Conservation (phyloP, 2,329 filamentous ascomycete genomes). For the Corinectria fuckeliana region DNA sequence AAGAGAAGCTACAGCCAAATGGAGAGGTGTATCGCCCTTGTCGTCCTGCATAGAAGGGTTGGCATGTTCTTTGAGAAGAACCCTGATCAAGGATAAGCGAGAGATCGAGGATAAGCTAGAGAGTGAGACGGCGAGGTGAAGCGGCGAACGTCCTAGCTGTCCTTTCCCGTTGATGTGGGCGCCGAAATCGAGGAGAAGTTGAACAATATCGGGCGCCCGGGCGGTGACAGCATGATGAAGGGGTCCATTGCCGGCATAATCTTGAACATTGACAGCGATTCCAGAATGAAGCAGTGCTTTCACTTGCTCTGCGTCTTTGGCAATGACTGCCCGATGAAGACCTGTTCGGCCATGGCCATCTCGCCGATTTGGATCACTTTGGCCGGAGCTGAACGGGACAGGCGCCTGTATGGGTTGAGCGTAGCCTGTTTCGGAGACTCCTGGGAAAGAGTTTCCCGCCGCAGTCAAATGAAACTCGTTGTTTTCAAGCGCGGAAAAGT, state of each 20-base stretch:
- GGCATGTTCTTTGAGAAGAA: neutral
- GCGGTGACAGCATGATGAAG: neutral
- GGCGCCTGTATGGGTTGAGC: neutral
- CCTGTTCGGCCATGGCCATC: neutral
- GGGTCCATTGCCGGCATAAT: neutral
- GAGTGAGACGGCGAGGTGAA: neutral
- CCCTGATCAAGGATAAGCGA: neutral
- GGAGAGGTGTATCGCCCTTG: neutral
- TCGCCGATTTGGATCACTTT: neutral
- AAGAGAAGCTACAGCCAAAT: neutral
- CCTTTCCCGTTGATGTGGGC: neutral
- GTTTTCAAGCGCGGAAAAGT: neutral
- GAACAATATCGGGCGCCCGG: neutral
- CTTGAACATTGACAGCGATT: neutral
- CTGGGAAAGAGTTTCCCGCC: neutral
- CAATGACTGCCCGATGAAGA: neutral
- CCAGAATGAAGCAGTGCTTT: neutral
- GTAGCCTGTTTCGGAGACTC: neutral
- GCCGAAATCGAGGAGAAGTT: neutral
- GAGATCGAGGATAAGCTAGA: no score
- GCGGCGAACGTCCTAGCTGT: neutral
- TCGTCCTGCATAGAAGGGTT: neutral
- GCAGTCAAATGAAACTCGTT: no score
- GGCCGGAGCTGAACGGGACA: neutral
- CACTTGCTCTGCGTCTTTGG: neutral